These are phyloP conservation scores for Clausena lansium DNA, from an alignment of 345 rosid genomes.

Conservation along the genomic window DNA sequence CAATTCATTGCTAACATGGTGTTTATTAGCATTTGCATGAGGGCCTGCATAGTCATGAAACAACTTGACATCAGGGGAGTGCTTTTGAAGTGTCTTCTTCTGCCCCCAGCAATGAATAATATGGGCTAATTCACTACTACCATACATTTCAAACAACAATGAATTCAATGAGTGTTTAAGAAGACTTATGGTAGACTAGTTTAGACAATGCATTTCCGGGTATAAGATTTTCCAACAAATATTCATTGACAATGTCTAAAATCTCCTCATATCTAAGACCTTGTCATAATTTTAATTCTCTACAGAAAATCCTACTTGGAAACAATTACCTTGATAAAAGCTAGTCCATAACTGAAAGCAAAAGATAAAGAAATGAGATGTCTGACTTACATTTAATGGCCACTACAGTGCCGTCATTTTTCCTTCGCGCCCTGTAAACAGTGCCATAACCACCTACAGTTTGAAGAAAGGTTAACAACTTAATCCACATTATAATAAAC, in stretches of 20 bases:
- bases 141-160: not conserved
- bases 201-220: not conserved
- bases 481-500: not conserved
- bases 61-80: conserved; percentile 12
- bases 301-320: not conserved
- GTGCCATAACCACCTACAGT: conserved; percentile 90
- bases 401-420: conserved; percentile 61
- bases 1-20: conserved; percentile 68
- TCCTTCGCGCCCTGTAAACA: conserved; percentile 80
- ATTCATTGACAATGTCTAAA: not conserved
- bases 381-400: conserved; percentile 86
- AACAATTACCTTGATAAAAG: not conserved
- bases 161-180: not conserved
- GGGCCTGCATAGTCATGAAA: conserved; percentile 57
- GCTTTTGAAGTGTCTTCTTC: not conserved
- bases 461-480: conserved; percentile 13
- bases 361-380: not conserved
- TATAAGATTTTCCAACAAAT: no score
- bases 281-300: not conserved
- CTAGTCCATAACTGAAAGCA: not conserved
- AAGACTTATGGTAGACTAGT: not conserved
- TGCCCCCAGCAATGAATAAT: not conserved
- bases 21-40: conserved; percentile 72
- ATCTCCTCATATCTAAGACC: not conserved
- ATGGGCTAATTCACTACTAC: not conserved